These are phyloP conservation scores for Nemania abortiva DNA, from an alignment of 2,329 filamentous ascomycete genomes.

Conservation along the genomic window DNA sequence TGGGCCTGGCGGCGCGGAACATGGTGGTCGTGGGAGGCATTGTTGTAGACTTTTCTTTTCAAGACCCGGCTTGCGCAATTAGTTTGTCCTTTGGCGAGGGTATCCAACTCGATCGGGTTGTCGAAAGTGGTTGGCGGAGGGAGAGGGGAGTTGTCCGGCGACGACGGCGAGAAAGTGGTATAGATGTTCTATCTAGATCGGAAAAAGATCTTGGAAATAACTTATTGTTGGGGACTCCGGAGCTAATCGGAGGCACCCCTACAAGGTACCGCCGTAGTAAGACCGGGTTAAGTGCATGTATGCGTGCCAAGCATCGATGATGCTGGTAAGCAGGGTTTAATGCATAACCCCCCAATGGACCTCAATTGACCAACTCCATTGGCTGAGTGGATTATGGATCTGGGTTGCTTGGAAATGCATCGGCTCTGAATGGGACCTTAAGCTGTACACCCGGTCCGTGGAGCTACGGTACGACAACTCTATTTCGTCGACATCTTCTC, in stretches of 20 bases:
- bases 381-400: background rate
- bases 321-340: background rate
- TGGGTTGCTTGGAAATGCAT: slow-evolving; percentile 27
- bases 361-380: slow-evolving; percentile 25
- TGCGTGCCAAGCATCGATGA: background rate
- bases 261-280: slow-evolving; percentile 37
- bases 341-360: background rate
- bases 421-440: slow-evolving; percentile 13
- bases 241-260: slow-evolving; percentile 39
- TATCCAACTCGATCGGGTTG: background rate
- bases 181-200: background rate
- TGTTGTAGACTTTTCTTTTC: slow-evolving; percentile 27
- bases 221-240: slow-evolving; percentile 36
- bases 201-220: slow-evolving; percentile 32
- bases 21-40: slow-evolving; percentile 63
- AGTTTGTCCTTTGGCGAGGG: background rate
- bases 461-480: slow-evolving; percentile 38
- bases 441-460: slow-evolving; percentile 4
- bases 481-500: slow-evolving; percentile 44
- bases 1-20: slow-evolving; percentile 66
- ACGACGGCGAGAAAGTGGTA: slow-evolving; percentile 15
- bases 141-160: slow-evolving; percentile 33
- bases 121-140: slow-evolving; percentile 3
- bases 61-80: slow-evolving; percentile 7
- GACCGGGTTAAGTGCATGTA: background rate